Evolutionary conservation across 176 grass and related monocot genomes (phyloP).

Genomic region (Thalia dealbata): DNA sequence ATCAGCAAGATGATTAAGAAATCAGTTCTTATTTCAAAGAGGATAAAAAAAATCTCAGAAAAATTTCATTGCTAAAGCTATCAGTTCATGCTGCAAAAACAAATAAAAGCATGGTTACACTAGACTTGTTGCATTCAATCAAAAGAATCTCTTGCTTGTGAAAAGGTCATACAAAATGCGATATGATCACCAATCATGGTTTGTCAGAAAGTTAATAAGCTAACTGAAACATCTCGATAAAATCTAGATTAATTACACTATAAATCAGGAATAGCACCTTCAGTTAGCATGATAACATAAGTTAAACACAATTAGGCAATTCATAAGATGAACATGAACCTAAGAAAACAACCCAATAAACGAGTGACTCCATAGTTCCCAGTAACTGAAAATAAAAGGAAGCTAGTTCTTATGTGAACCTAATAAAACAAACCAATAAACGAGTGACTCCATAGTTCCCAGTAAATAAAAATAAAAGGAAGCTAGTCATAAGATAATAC

Average conservation of each 20-base stretch:
- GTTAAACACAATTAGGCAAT: not conserved
- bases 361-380: not conserved
- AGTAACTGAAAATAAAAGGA: not conserved
- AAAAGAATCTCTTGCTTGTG: not conserved
- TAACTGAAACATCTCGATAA: no score
- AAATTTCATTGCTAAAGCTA: not conserved
- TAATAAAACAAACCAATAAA: not conserved
- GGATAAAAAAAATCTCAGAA: not conserved
- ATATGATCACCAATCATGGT: no score
- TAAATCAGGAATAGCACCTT: no score
- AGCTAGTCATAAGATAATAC: slow-evolving; percentile 30
- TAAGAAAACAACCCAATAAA: not conserved
- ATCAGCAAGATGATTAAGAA: not conserved
- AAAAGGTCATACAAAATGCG: not conserved
- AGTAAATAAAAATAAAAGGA: not conserved
- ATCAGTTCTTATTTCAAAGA: not conserved
- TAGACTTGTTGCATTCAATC: not conserved
- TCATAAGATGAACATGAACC: not conserved
- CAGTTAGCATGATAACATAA: not conserved
- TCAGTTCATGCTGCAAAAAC: not conserved
- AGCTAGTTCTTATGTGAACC: not conserved
- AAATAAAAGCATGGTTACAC: not conserved
- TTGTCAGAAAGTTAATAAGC: not conserved
- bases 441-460: not conserved
- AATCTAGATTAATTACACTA: no score